These are phyloP conservation scores for Kluyveromyces aestuarii DNA, from an alignment of 805 yeast genomes.

Conservation along the genomic window DNA sequence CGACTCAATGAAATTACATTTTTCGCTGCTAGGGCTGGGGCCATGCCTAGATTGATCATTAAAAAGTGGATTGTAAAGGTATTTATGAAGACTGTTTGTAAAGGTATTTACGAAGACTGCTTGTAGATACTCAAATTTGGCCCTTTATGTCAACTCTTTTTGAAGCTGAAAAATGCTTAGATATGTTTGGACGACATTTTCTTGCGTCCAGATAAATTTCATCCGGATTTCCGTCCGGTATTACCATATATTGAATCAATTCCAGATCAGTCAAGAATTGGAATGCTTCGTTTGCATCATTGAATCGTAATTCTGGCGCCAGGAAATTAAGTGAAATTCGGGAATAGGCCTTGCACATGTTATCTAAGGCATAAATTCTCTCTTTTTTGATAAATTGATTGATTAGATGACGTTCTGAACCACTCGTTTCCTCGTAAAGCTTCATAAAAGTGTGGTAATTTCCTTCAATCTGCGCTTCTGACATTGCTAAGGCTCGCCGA, in stretches of 20 bases:
- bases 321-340: conserved; percentile 35
- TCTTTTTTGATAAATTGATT: conserved; percentile 49
- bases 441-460: conserved; percentile 49
- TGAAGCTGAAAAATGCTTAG: conserved; percentile 30
- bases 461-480: conserved; percentile 27
- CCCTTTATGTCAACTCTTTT: conserved; percentile 84
- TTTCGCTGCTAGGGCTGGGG: conserved; percentile 70
- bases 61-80: not conserved
- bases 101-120: not conserved
- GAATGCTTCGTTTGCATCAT: conserved; percentile 29
- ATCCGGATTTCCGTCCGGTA: conserved; percentile 16
- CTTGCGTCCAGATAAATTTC: conserved; percentile 29
- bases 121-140: conserved; percentile 39
- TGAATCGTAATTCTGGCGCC: conserved; percentile 33
- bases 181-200: conserved; percentile 29
- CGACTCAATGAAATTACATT: conserved; percentile 49
- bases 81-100: not conserved
- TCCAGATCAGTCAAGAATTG: conserved; percentile 36
- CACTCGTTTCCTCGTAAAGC: conserved; percentile 32
- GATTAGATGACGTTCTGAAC: conserved; percentile 38
- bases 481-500: conserved; percentile 23
- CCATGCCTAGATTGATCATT: conserved; percentile 38
- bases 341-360: conserved; percentile 49
- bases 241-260: conserved; percentile 28
- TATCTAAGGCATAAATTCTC: conserved; percentile 46